Conservation (phyloP, 148 eudicot genomes). For the Fagopyrum homotropicum region DNA sequence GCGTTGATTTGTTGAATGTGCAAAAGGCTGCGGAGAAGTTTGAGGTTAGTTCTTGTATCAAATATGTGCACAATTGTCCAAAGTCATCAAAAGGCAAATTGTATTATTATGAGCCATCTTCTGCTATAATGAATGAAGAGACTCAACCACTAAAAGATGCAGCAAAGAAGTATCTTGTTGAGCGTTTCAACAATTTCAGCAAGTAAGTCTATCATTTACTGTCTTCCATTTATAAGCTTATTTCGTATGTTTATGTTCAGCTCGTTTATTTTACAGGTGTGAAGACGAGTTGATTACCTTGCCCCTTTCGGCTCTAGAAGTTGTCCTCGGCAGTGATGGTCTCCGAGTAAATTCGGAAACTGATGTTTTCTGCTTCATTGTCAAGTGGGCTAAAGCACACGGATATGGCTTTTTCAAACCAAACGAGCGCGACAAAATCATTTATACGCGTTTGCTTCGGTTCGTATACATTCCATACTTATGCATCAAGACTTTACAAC, state of each 20-base stretch:
- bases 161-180: slow-evolving; percentile 61
- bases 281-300: slow-evolving; percentile 66
- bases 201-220: slow-evolving; percentile 31
- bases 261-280: slow-evolving; percentile 18
- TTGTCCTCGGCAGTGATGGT: slow-evolving; percentile 63
- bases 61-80: slow-evolving; percentile 47
- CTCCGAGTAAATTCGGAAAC: slow-evolving; percentile 64
- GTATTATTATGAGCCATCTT: slow-evolving; percentile 58
- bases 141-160: slow-evolving; percentile 71
- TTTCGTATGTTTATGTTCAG: no score
- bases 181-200: slow-evolving; percentile 55
- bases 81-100: slow-evolving; percentile 59
- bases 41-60: slow-evolving; percentile 75
- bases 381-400: slow-evolving; percentile 61
- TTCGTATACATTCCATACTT: slow-evolving; percentile 57
- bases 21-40: slow-evolving; percentile 73
- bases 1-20: slow-evolving; percentile 59
- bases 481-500: no score
- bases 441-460: slow-evolving; percentile 56
- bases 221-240: no score
- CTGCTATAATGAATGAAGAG: slow-evolving; percentile 66
- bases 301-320: slow-evolving; percentile 78
- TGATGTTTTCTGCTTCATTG: slow-evolving; percentile 65
- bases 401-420: no score
- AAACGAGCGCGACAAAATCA: slow-evolving; percentile 56